Conservation (phyloP, 2,329 filamentous ascomycete genomes). For the Clonostachys sp. region DNA sequence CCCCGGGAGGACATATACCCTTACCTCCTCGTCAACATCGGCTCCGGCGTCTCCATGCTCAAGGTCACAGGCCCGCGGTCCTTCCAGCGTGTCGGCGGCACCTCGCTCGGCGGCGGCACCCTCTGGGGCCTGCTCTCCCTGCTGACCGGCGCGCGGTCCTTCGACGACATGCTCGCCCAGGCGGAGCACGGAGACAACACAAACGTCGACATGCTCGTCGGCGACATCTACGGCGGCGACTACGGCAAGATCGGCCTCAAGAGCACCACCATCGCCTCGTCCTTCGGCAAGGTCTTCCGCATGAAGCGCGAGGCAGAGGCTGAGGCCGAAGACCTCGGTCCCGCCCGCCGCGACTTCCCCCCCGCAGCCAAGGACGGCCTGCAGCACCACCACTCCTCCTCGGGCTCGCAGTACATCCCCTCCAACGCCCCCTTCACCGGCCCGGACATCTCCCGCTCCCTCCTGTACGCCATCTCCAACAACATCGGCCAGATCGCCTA, state of each 20-base stretch:
- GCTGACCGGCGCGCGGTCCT: conserved; percentile 88
- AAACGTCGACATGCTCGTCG: conserved; percentile 92
- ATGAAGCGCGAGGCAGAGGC: conserved; percentile 82
- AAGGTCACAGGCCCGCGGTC: conserved; percentile 88
- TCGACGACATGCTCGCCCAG: conserved; percentile 94
- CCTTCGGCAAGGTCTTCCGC: conserved; percentile 94
- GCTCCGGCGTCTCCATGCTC: conserved; percentile 93
- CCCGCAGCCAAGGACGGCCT: conserved; percentile 23
- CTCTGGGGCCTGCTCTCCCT: conserved; percentile 93
- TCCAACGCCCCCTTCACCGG: conserved; percentile 52
- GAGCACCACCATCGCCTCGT: conserved; percentile 90
- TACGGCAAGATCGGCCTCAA: conserved; percentile 96
- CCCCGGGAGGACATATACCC: conserved; percentile 82
- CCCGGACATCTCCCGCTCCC: conserved; percentile 83
- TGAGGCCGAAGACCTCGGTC: conserved; percentile 49
- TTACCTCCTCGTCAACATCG: conserved; percentile 96
- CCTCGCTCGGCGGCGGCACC: conserved; percentile 92
- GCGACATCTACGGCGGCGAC: conserved; percentile 94
- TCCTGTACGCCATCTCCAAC: conserved; percentile 94
- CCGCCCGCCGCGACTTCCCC: conserved; percentile 22
- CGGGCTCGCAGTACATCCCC: neutral
- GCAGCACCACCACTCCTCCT: conserved; percentile 22
- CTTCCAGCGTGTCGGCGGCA: conserved; percentile 89
- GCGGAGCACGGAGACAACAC: conserved; percentile 89
- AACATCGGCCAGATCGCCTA: conserved; percentile 98